Evolutionary conservation across 768 basidiomycete genomes (phyloP).

Genomic region (Hypholoma fasciculare): DNA sequence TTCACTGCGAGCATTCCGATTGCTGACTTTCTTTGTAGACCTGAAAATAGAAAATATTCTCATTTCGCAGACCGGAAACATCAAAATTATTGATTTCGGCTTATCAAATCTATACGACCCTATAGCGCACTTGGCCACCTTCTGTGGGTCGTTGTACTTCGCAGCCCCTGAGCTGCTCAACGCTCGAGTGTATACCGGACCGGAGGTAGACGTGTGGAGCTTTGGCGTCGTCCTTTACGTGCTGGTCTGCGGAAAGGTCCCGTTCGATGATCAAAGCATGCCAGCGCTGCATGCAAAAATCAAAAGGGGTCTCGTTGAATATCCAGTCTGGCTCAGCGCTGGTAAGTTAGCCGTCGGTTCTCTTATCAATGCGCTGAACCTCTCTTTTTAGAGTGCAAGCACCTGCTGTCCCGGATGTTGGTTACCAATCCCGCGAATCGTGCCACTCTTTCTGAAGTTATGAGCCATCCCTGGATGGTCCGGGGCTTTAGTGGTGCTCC

Average conservation of each 20-base stretch:
- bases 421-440: slow-evolving; percentile 90
- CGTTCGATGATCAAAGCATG: slow-evolving; percentile 99
- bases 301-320: slow-evolving; percentile 95
- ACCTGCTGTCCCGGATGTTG: slow-evolving; percentile 91
- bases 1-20: slow-evolving; percentile 2
- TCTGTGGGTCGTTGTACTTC: slow-evolving; percentile 98
- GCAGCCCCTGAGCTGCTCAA: slow-evolving; percentile 97
- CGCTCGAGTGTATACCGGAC: slow-evolving; percentile 94
- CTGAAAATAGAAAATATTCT: slow-evolving; percentile 99
- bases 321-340: slow-evolving; percentile 94
- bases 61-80: slow-evolving; percentile 97
- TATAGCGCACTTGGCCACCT: slow-evolving; percentile 78
- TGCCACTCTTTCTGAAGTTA: slow-evolving; percentile 81
- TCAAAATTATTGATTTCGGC: slow-evolving; percentile 99
- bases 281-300: slow-evolving; percentile 99
- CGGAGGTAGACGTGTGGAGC: slow-evolving; percentile 99
- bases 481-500: slow-evolving; percentile 84
- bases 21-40: slow-evolving; percentile 42
- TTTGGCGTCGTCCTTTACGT: slow-evolving; percentile 98
- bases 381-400: slow-evolving; percentile 81
- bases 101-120: slow-evolving; percentile 96
- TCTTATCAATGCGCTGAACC: slow-evolving; percentile 1
- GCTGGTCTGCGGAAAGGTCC: slow-evolving; percentile 97
- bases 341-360: slow-evolving; percentile 48
- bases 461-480: slow-evolving; percentile 89